These are phyloP conservation scores for Russula earlei DNA, from an alignment of 768 basidiomycete species.

Conservation along the genomic window DNA sequence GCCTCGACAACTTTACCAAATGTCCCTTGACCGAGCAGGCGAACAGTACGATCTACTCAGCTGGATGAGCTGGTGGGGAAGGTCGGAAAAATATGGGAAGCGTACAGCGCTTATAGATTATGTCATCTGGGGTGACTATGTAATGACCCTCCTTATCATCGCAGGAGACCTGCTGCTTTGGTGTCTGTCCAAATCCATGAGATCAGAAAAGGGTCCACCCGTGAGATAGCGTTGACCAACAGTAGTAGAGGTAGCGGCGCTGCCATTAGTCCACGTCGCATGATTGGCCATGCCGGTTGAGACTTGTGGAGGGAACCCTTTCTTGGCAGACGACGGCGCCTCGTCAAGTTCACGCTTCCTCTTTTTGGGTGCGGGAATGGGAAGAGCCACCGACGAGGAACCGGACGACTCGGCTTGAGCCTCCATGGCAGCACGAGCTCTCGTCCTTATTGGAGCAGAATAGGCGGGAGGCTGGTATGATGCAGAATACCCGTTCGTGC, in stretches of 20 bases:
- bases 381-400: conserved; percentile 51
- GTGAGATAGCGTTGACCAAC: conserved; percentile 36
- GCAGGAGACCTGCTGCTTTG: conserved; percentile 63
- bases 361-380: conserved; percentile 72
- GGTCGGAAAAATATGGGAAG: neutral
- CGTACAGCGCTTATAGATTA: conserved; percentile 81
- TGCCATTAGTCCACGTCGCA: conserved; percentile 61
- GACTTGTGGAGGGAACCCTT: conserved; percentile 43
- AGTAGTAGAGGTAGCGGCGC: conserved; percentile 55
- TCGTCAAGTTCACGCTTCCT: conserved; percentile 71
- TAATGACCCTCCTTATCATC: conserved; percentile 99
- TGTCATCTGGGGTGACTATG: conserved; percentile 86
- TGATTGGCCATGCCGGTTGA: conserved; percentile 40
- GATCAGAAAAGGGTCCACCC: conserved; percentile 25
- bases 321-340: conserved; percentile 63
- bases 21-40: conserved; percentile 90
- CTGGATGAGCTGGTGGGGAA: conserved; percentile 3
- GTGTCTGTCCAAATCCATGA: conserved; percentile 35
- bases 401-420: conserved; percentile 66
- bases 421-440: conserved; percentile 80
- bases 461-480: conserved; percentile 73
- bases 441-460: conserved; percentile 70
- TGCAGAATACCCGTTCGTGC: conserved; percentile 61
- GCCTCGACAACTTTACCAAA: conserved; percentile 99
- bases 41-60: conserved; percentile 79